phyloP scores from a whole-genome alignment of 2,329 filamentous ascomycete species.

The Botrytis squamosa region DNA sequence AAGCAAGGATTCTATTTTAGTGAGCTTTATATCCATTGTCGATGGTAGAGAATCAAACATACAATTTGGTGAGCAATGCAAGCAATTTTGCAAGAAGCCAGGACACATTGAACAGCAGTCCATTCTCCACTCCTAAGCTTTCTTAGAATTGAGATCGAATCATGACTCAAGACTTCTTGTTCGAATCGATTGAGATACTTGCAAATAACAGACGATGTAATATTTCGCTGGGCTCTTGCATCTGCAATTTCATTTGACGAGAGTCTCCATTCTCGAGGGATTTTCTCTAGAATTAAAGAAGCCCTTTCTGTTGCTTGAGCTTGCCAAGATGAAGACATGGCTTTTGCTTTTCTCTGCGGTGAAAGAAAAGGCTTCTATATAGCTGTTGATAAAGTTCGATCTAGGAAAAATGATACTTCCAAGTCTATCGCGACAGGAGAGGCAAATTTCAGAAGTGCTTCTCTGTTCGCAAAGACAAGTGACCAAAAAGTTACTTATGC shows the following conservation, averaged over 20 bases:
- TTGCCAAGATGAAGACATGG: slow-evolving; percentile 9
- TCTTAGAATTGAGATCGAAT: slow-evolving; percentile 52
- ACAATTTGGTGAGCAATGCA: slow-evolving; percentile 54
- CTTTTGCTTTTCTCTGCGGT: not conserved
- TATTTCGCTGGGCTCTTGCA: not conserved
- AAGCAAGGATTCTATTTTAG: slow-evolving; percentile 53
- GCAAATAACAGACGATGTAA: slow-evolving; percentile 39
- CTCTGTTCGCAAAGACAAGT: not conserved
- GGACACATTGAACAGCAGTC: slow-evolving; percentile 52
- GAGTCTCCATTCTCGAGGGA: slow-evolving; percentile 15
- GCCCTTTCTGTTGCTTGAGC: slow-evolving; percentile 11
- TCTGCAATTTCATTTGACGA: not conserved
- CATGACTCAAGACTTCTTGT: slow-evolving; percentile 54
- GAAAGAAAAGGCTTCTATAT: not conserved
- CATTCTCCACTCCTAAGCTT: slow-evolving; percentile 52
- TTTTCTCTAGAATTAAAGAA: not conserved
- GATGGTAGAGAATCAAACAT: slow-evolving; percentile 30
- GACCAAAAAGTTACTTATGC: not conserved
- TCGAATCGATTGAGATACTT: slow-evolving; percentile 20
- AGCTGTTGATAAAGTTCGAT: not conserved
- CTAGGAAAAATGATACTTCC: not conserved
- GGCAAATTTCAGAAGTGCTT: not conserved
- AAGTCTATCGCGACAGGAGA: not conserved
- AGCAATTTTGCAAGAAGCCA: slow-evolving; percentile 52
- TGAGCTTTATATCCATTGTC: not conserved